phyloP scores from a whole-genome alignment of 2,329 filamentous ascomycete species.

The Hymenoscyphus infarciens region DNA sequence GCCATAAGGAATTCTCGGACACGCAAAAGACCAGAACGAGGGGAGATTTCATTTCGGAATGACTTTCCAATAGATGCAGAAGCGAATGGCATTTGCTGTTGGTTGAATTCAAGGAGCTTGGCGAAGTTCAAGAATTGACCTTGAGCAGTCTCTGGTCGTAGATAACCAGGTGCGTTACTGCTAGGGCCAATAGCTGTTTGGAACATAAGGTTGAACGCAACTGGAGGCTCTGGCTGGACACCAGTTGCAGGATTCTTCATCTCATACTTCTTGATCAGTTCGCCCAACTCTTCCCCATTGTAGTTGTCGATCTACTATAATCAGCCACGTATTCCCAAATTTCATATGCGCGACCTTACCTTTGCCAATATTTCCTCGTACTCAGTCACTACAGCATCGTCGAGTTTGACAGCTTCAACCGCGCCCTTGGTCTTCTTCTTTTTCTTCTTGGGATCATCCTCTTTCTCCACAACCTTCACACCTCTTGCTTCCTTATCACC shows the following conservation, averaged over 20 bases:
- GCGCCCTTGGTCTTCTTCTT: slow-evolving; percentile 85
- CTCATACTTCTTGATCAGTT: slow-evolving; percentile 86
- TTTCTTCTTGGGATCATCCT: slow-evolving; percentile 68
- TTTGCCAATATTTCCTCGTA: slow-evolving; percentile 88
- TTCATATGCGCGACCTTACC: slow-evolving; percentile 26
- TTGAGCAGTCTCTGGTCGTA: slow-evolving; percentile 92
- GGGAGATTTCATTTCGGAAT: slow-evolving; percentile 97
- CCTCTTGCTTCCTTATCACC: slow-evolving; percentile 91
- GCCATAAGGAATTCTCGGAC: slow-evolving; percentile 99
- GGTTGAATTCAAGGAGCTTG: slow-evolving; percentile 95
- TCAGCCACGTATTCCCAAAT: slow-evolving; percentile 16
- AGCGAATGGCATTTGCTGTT: slow-evolving; percentile 91
- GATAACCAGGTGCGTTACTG: slow-evolving; percentile 78
- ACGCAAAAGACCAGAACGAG: slow-evolving; percentile 82
- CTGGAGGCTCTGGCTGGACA: slow-evolving; percentile 71
- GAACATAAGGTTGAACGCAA: slow-evolving; percentile 99
- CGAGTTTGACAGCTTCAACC: slow-evolving; percentile 75
- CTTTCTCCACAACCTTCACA: slow-evolving; percentile 72
- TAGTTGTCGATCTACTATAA: slow-evolving; percentile 81
- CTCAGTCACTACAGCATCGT: slow-evolving; percentile 80
- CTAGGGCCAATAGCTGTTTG: slow-evolving; percentile 91
- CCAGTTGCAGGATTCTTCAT: slow-evolving; percentile 84
- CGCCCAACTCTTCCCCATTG: slow-evolving; percentile 77
- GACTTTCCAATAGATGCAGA: slow-evolving; percentile 97
- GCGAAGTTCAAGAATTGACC: slow-evolving; percentile 97